phyloP scores from a whole-genome alignment of 2,329 filamentous ascomycete species.

The Mariannaea sp. region DNA sequence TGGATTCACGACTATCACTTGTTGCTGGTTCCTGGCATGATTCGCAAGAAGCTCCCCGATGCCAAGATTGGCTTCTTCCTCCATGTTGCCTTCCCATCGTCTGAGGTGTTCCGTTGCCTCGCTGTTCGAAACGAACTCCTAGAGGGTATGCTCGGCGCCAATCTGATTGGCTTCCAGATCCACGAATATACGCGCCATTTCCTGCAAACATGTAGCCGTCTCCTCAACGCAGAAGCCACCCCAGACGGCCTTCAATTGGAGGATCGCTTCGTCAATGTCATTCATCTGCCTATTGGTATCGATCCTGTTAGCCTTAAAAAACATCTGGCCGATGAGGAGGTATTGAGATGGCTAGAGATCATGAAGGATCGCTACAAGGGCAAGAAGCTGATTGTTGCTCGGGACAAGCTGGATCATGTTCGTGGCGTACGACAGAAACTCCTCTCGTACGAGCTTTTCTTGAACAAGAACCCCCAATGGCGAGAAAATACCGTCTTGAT shows the following conservation, averaged over 20 bases:
- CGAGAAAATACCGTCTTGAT: constrained; percentile 86
- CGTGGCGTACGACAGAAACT: constrained; percentile 93
- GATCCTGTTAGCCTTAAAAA: constrained; percentile 76
- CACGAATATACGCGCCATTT: constrained; percentile 94
- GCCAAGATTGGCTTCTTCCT: constrained; percentile 96
- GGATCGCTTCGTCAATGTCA: constrained; percentile 89
- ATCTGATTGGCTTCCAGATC: constrained; percentile 92
- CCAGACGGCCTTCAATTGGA: constrained; percentile 88
- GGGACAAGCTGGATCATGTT: constrained; percentile 92
- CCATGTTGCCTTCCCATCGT: constrained; percentile 93
- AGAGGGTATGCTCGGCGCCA: constrained; percentile 90
- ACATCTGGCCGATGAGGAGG: constrained; percentile 73
- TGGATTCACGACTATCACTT: constrained; percentile 98
- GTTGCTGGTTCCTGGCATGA: constrained; percentile 84
- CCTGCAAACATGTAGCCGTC: constrained; percentile 89
- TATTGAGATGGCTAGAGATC: constrained; percentile 76
- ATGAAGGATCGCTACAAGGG: constrained; percentile 84
- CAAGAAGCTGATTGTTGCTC: constrained; percentile 88
- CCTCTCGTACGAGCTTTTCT: constrained; percentile 87
- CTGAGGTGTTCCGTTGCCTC: constrained; percentile 92
- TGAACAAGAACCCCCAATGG: constrained; percentile 93
- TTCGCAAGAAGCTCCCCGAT: constrained; percentile 87
- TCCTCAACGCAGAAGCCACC: constrained; percentile 88
- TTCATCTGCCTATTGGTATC: constrained; percentile 86
- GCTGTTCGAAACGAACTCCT: constrained; percentile 85